Conservation (phyloP, 345 rosid species). For the Atalantia buxifolia region DNA sequence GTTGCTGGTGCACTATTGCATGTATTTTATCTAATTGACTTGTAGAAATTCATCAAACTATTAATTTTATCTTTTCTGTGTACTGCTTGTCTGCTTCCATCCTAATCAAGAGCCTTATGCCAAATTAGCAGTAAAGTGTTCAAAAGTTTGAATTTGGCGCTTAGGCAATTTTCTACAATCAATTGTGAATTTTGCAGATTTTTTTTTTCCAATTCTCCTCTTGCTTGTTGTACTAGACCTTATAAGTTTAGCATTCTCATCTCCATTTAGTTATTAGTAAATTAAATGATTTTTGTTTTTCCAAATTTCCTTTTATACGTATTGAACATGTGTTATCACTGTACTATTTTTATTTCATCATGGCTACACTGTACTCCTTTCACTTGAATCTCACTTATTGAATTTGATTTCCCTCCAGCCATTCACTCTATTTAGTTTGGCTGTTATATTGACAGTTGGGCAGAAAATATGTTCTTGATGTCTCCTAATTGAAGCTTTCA, state of each 20-base stretch:
- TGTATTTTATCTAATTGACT: background rate
- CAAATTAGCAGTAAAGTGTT: background rate
- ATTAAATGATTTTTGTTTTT: background rate
- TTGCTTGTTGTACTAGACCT: background rate
- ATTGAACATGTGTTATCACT: background rate
- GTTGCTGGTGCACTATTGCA: background rate
- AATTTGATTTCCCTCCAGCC: slow-evolving; percentile 5
- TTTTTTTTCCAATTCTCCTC: background rate
- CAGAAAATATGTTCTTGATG: background rate
- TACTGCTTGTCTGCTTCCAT: background rate
- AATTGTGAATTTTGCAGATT: background rate
- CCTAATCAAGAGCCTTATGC: background rate
- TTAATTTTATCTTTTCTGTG: background rate
- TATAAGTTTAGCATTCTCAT: background rate
- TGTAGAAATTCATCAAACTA: background rate
- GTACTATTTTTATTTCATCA: background rate
- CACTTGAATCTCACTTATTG: slow-evolving; percentile 5
- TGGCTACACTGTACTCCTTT: background rate
- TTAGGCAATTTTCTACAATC: background rate
- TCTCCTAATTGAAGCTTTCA: background rate
- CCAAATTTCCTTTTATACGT: background rate
- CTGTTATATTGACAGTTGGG: background rate
- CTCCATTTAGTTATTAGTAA: background rate
- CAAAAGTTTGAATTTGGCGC: background rate
- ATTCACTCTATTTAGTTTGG: background rate